A percentile compares a stretch with the other conserved stretches of the same genome.
Conservation (phyloP, 2,329 filamentous ascomycete species). For the Moelleriella libera region DNA sequence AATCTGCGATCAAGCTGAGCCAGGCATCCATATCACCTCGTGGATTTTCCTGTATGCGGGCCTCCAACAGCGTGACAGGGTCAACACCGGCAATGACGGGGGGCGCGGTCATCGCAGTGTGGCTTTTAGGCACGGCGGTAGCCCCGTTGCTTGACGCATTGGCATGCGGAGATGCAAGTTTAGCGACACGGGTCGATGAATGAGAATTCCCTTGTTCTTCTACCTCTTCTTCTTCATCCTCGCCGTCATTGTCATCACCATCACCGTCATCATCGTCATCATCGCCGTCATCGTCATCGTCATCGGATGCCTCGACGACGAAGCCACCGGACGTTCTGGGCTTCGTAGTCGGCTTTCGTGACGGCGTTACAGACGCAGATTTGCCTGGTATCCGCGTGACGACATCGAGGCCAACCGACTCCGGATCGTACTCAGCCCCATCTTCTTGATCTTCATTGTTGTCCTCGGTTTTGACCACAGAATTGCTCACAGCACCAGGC, state of each 20-base stretch:
- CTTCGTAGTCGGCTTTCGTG: conserved; percentile 26
- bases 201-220: not conserved
- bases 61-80: conserved; percentile 68
- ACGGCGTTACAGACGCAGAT: conserved; percentile 12
- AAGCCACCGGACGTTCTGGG: conserved; percentile 47
- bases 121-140: conserved; percentile 9
- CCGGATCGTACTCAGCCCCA: conserved; percentile 43
- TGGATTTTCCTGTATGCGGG: conserved; percentile 82
- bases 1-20: conserved; percentile 73
- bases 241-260: not conserved
- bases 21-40: conserved; percentile 88
- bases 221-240: too few species aligned
- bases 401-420: conserved; percentile 33
- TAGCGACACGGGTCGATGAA: not conserved
- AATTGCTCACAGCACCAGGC: conserved; percentile 34
- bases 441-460: conserved; percentile 38
- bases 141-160: conserved; percentile 8
- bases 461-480: conserved; percentile 31
- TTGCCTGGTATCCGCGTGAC: conserved; percentile 21
- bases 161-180: conserved; percentile 1
- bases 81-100: conserved; percentile 38
- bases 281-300: conserved; percentile 29
- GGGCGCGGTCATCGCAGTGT: conserved; percentile 16
- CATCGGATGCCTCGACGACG: conserved; percentile 45
- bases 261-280: conserved; percentile 5